Percentiles rank a stretch among this genome's conserved stretches.
These are phyloP conservation scores for Fusarium odoratissimum DNA, from an alignment of 2,329 filamentous ascomycete species.

Conservation along the genomic window DNA sequence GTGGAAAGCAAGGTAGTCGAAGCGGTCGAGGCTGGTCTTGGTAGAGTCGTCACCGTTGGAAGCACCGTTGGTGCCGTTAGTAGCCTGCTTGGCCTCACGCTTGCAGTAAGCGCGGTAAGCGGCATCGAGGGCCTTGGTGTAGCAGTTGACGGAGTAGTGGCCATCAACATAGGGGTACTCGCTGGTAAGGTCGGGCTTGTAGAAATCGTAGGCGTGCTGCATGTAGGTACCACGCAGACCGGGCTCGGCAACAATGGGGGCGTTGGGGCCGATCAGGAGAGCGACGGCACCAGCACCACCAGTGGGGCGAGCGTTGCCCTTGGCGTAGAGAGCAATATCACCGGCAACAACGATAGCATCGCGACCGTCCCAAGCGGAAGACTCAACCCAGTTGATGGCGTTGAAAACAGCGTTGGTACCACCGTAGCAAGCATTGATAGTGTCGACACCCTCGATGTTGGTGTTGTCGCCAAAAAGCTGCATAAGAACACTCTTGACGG, in stretches of 20 bases:
- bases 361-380: conserved; percentile 86
- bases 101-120: conserved; percentile 85
- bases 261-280: conserved; percentile 81
- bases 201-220: conserved; percentile 89
- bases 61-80: conserved; percentile 65
- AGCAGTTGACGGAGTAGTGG: conserved; percentile 85
- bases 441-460: conserved; percentile 86
- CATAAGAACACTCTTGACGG: conserved; percentile 89
- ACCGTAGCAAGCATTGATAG: conserved; percentile 87
- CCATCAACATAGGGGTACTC: conserved; percentile 89
- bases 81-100: conserved; percentile 72
- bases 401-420: conserved; percentile 89
- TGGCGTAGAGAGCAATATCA: conserved; percentile 87
- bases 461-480: conserved; percentile 86
- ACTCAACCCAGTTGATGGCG: conserved; percentile 86
- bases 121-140: conserved; percentile 81
- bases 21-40: conserved; percentile 79
- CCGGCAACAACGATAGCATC: conserved; percentile 83
- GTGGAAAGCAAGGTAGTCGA: conserved; percentile 87
- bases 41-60: conserved; percentile 58
- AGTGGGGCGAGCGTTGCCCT: conserved; percentile 83
- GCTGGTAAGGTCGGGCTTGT: conserved; percentile 89
- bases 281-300: conserved; percentile 84
- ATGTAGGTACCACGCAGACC: conserved; percentile 84
- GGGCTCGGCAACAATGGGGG: conserved; percentile 80